A percentile compares a stretch with the other conserved stretches of the same genome.
phyloP scores from a whole-genome alignment of 805 yeast species.

The Saccharomycopsis schoenii region DNA sequence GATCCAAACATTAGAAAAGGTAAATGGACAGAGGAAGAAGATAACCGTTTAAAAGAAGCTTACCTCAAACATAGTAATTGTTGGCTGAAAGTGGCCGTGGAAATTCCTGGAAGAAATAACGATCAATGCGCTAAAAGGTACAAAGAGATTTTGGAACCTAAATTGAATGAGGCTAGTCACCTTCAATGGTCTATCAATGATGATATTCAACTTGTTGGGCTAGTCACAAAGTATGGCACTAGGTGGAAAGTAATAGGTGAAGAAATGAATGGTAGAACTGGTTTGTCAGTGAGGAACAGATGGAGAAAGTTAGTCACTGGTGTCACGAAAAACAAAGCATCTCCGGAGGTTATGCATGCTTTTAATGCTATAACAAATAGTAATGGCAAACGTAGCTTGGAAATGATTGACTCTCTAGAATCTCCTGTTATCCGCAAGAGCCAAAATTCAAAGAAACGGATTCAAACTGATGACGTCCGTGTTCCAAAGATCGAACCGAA shows the following conservation, averaged over 20 bases:
- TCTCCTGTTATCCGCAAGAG: neutral
- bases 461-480: neutral
- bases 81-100: constrained; percentile 77
- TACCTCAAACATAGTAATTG: constrained; percentile 62
- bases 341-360: constrained; percentile 43
- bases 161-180: constrained; percentile 57
- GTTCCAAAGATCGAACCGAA: neutral
- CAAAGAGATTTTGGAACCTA: constrained; percentile 79
- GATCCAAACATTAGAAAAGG: constrained; percentile 80
- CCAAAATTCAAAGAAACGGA: neutral
- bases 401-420: neutral
- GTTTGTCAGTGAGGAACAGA: constrained; percentile 82
- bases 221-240: constrained; percentile 67
- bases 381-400: neutral
- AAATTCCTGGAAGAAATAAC: constrained; percentile 78
- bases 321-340: constrained; percentile 59
- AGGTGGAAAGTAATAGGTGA: constrained; percentile 78
- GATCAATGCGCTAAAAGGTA: constrained; percentile 93
- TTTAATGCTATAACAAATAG: constrained; percentile 30
- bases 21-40: constrained; percentile 79
- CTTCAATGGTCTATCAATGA: constrained; percentile 75
- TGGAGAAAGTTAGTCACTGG: constrained; percentile 83
- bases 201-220: constrained; percentile 57
- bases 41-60: constrained; percentile 51
- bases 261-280: constrained; percentile 70